Base-by-base conservation (phyloP, 2,329 filamentous ascomycete species). In the Fusarium ambrosium region DNA sequence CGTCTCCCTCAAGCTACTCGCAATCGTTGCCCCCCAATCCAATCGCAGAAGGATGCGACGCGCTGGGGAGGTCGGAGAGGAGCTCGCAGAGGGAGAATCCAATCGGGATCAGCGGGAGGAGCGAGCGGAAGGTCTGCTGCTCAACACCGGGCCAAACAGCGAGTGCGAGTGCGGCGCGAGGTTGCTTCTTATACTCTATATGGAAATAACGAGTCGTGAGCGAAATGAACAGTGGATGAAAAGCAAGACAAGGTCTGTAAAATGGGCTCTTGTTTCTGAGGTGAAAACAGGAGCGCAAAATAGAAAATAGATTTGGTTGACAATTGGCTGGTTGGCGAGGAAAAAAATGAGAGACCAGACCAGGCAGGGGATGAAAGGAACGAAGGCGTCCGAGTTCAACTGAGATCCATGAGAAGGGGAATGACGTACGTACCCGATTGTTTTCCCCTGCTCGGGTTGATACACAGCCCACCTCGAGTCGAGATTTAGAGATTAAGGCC, bases 401-500 rank as follows among this genome's bases (percentile, higher is more conserved):
- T 53, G 10, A 53, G 48, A 29, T 29, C 24, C 22, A 60, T 48
- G 27, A 58, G 71, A 48, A 18, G 22, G 43, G 36, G 34, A 62
- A 72, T 70, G 45, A 73, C 58, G 69, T 63, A 73, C 58, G 65
- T 63, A 73, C 69, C 39, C 58, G 32, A 62, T 51, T 67, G 59
- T 43, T 51, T 64, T 61, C 53, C 58, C 59, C 65, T 66, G 67
- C 41, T 71, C 63, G 48, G 41, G 55, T 64, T 14, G 63, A 74
- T 63, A 69, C 72, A 74, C 68, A 74, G 72, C 71, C 68, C 68
- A 48, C 62, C 56, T 66, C 29, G 43, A 74, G 61, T 66, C 29
- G 43, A 74, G 61, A 64, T 74, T 74, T 69, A 66, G 37, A 69
- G 62, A 69, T 69, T 69, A 72, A 72, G 62, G 66, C 53, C 48